Base-by-base conservation (phyloP, 768 basidiomycete genomes). In the Lactifluus subvellereus region DNA sequence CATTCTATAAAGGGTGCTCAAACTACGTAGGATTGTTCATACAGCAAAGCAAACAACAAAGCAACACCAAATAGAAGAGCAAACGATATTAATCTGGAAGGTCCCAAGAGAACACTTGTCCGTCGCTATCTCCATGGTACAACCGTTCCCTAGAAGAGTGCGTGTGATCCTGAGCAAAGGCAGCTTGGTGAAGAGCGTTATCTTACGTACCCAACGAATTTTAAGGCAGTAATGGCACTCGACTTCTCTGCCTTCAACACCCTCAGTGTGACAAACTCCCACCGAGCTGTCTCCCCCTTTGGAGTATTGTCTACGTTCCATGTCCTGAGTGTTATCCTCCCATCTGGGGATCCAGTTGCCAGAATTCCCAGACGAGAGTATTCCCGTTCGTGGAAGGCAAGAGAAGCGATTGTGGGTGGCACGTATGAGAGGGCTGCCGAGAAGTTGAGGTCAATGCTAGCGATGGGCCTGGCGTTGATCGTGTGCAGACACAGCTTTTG, bases 361-460 rank as follows among this genome's bases (percentile, higher is more conserved):
- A 97, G 79, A 4, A 93, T 78, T 4, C 90, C 90, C 0, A 84
- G 76, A 64, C 82, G 79, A 0, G 89, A 85, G 72, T 90, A 96
- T 69, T 96, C 94, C 38, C 94, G 83, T 70, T 95, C 91, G 62
- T 92, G 88, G 76, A 96, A 96, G 0, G 88, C 86, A 55, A 97
- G 74, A 0, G 89, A 86, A 0, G 87, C 88, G 58, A 95, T 86
- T 4, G 76, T 77, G 0, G 83, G 81, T 5, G 62, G 66, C 2
- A 79, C 78, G 18, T 82, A 75, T 6, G 74, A 58, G 1, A 79
- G 78, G 43, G 78, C 78, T 4, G 76, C 73, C 22, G 80, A 72
- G 27, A 78, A 74, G 3, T 79, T 77, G 1, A 92, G 77, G 65
- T 91, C 87, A 38, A 93, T 72, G 13, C 78, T 80, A 0, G 86